These are phyloP conservation scores for Arabidopsis hybrid DNA, from an alignment of 441 rosid genomes.

Conservation along the genomic window DNA sequence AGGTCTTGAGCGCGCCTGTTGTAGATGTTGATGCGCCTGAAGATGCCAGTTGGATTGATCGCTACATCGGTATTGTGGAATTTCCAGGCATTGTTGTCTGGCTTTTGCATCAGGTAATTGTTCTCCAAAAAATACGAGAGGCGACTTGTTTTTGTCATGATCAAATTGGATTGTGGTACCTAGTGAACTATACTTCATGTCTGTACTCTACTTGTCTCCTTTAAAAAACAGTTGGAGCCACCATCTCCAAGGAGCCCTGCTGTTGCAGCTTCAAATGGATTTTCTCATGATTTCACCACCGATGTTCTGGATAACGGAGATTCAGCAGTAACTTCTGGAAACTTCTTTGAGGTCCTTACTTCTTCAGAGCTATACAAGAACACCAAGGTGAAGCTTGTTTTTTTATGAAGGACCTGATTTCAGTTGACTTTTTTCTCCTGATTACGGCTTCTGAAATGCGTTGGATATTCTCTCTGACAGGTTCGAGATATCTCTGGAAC, in stretches of 20 bases:
- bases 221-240: slow-evolving; percentile 78
- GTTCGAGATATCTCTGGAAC: slow-evolving; percentile 96
- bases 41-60: slow-evolving; percentile 92
- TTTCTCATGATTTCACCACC: slow-evolving; percentile 42
- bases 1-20: slow-evolving; percentile 86
- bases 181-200: slow-evolving; percentile 15
- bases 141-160: background rate
- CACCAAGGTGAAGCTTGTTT: slow-evolving; percentile 63
- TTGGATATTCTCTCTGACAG: slow-evolving; percentile 51
- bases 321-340: slow-evolving; percentile 80
- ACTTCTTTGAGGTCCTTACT: slow-evolving; percentile 87
- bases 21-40: slow-evolving; percentile 82
- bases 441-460: slow-evolving; percentile 20
- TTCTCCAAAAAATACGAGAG: background rate
- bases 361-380: slow-evolving; percentile 81
- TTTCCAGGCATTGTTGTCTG: slow-evolving; percentile 95
- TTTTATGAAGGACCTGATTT: background rate
- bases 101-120: slow-evolving; percentile 91
- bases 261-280: slow-evolving; percentile 59
- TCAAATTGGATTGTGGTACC: background rate
- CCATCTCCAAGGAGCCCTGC: slow-evolving; percentile 83
- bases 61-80: slow-evolving; percentile 93
- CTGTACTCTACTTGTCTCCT: slow-evolving; percentile 29
- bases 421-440: background rate
- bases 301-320: slow-evolving; percentile 72